These are phyloP conservation scores for Sporothrix sp. DNA, from an alignment of 2,329 filamentous ascomycete species.

Conservation along the genomic window DNA sequence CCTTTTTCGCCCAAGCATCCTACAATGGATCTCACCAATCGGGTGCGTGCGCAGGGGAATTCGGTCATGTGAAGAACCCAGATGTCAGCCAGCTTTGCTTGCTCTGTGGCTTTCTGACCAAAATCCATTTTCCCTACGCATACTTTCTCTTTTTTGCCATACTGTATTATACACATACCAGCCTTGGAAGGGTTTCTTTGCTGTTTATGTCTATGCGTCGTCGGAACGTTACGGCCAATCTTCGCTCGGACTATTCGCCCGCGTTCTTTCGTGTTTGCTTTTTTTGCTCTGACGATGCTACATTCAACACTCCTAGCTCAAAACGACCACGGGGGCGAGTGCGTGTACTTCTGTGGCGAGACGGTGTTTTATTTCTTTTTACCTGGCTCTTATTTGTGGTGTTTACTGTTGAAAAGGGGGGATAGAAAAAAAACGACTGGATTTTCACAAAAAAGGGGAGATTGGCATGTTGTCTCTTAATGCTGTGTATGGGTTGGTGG, in stretches of 20 bases:
- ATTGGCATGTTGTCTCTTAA: not conserved
- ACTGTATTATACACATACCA: slow-evolving; percentile 11
- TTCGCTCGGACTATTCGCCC: no score
- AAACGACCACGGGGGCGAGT: no score
- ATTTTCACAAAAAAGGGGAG: slow-evolving; percentile 1
- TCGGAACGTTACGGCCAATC: not conserved
- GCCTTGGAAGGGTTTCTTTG: not conserved
- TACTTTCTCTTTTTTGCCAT: not conserved
- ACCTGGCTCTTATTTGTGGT: not conserved
- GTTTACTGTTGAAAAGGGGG: not conserved
- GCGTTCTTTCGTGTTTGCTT: not conserved
- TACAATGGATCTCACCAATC: no score
- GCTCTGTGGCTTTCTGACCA: not conserved
- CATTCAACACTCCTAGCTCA: not conserved
- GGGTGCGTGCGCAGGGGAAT: no score
- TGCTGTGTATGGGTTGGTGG: no score
- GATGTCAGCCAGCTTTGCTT: not conserved
- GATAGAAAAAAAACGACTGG: slow-evolving; percentile 1
- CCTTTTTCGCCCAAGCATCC: no score
- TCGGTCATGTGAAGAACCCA: no score
- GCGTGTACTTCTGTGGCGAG: no score
- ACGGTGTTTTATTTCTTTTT: not conserved
- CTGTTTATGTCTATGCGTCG: not conserved
- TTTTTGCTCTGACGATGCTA: not conserved
- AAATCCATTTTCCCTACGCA: not conserved